Base-by-base conservation (phyloP, 2,329 filamentous ascomycete genomes). In the Sclerotinia spermophila region DNA sequence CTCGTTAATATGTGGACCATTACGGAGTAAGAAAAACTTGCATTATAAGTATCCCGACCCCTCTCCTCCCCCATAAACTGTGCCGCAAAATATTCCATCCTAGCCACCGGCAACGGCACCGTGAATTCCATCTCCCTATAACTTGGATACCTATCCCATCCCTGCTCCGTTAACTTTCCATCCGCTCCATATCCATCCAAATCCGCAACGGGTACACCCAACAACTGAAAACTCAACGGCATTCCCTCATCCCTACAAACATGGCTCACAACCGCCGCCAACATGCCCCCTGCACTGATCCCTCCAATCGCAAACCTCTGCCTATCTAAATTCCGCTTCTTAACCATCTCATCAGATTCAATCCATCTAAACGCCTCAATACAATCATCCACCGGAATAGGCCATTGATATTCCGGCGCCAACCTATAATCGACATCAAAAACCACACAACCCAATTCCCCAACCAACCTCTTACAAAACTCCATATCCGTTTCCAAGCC, bases 371-470 rank as follows among this genome's bases (percentile, higher is more conserved):
- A 72, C 17, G 79, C 81, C 72, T 84, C 83, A 80, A 81, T 84
- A 61, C 77, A 78, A 72, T 85, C 84, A 44, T 82, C 75, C 10
- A 82, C 78, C 21, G 80, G 81, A 8, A 80, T 80, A 0, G 84
- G 83, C 71, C 83, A 86, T 27, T 79, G 79, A 73, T 83, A 76
- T 71, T 85, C 81, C 0, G 84, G 84, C 1, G 82, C 82, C 17
- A 85, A 77, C 6, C 75, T 71, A 66, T 83, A 83, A 71, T 83
- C 81, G 35, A 83, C 80, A 72, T 83, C 82, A 72, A 84, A 82
- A 1, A 76, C 81, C 24, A 83, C 81, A 56, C 81, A 72, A 24
- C 79, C 77, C n/a, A 80, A 78, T 24, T 81, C 78, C 42, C 81
- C 77, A 35, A 81, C 80, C 19, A 83, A 69, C 30, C 77, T 76